Base-by-base conservation (phyloP, 2,329 filamentous ascomycete species). In the Arthrobotrys entomopaga region DNA sequence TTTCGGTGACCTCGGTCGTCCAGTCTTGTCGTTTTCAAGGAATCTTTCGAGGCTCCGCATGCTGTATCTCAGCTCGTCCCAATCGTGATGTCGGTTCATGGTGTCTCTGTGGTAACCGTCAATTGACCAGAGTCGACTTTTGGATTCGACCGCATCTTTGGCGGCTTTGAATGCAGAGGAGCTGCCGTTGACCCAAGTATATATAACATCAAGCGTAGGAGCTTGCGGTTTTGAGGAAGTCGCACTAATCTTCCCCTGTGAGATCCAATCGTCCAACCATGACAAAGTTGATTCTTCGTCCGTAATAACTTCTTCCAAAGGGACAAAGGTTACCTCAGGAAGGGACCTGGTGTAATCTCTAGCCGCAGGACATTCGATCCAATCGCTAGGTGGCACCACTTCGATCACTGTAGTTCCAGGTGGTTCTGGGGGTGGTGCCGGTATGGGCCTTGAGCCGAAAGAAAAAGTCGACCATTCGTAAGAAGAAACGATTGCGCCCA, bases 111-210 rank as follows among this genome's bases (percentile, higher is more conserved):
- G 16, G 29, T 72, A 72, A 19, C 40, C 66, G 2, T 59, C 49
- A 0, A 72, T 59, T 10, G 42, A 40, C n/a, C 22, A 42, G 7
- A 72, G 19, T 19, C 66, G 57, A 26, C 66, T 72, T 2, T 20
- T 42, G 7, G 52, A 42, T 43, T 72, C 66, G 19, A 72, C 29
- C 8, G 29, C 22, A 22, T 72, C 13, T n/a, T 72, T 72, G 3
- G 59, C 66, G n/a, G 46, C 4, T 11, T 20, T 49, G 46, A 72
- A 72, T 13, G 59, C 66, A 19, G 10, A 13, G 2, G 66, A 72
- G 20, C 52, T 65, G 8, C 66, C 66, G 20, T 72, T 72, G 4
- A 72, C 66, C 66, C 66, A 72, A 10, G 66, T 72, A 22, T 72
- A 72, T 6, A 72, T 20, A 15, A 72, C 48, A n/a, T 72, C 66